Base-by-base conservation (phyloP, 257 asterid genomes). In the Solanum clarkiae region DNA sequence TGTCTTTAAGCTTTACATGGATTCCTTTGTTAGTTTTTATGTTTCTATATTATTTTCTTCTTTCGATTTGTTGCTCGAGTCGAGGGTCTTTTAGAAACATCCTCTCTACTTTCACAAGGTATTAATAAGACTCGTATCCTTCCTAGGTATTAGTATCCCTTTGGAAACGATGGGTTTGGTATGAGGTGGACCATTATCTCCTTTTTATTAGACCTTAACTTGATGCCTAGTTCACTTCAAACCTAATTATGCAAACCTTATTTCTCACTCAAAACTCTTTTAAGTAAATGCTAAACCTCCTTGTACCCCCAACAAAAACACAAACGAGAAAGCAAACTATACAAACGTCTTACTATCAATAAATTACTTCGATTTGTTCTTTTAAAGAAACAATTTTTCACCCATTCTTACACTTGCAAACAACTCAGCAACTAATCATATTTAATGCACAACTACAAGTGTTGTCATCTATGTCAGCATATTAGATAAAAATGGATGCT, bases 201-300 rank as follows among this genome's bases (percentile, higher is more conserved):
- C 26, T 79, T 53, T 49, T 16, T 53, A 53, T 12, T 10, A 53
- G 16, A 29, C 83, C 65, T 53, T 84, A 59, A 85, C 90, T 90
- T 88, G 68, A 69, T 70, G 82, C 85, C 71, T 13, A 88, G 86
- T 89, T 93, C 81, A 87, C 91, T 88, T 90, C 29, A 84, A 72
- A 60, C 82, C 14, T 90, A 90, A 91, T 90, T 84, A 91, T 90
- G 80, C 94, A 86, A 89, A 86, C 62, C 93, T 87, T 89, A 54
- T 55, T 80, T 71, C 84, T 77, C 63, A 87, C 92, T 90, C 89
- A 83, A 87, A 80, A 57, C 15, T 55, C 44, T 82, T 42, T 29
- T 1, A 59, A 47, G 29, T 51, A n/a, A 84, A 55, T 79, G 10
- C 26, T 72, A 36, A 66, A 66, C 60, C 51, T 77, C 13, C 70